Conservation (phyloP, 106 monocot species). For the Allium cepa region DNA sequence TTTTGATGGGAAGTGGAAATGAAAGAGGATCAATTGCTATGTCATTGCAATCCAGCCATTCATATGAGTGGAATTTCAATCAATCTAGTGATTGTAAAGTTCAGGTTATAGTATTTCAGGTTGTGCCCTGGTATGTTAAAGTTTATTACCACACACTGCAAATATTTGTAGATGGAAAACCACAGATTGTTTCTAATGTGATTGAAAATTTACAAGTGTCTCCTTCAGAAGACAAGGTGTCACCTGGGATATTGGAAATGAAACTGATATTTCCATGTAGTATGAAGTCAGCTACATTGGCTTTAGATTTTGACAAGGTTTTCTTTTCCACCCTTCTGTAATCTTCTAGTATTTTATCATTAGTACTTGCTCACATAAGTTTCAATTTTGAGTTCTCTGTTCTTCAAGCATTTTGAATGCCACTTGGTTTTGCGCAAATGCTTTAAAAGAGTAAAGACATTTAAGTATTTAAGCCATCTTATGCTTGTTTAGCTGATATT, state of each 20-base stretch:
- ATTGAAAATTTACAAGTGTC: conserved; percentile 68
- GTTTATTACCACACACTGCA: conserved; percentile 87
- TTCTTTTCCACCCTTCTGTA: background rate
- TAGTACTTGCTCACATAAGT: no score
- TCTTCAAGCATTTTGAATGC: no score
- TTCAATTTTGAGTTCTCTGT: no score
- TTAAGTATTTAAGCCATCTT: no score
- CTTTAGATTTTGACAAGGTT: conserved; percentile 93
- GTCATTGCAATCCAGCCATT: conserved; percentile 41
- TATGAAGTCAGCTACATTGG: conserved; percentile 47
- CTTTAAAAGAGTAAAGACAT: no score
- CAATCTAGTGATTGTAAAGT: conserved; percentile 33
- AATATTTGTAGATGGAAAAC: conserved; percentile 67
- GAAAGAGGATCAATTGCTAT: conserved; percentile 96
- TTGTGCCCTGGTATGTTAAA: conserved; percentile 97
- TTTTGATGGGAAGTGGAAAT: conserved; percentile 96
- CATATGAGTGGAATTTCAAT: conserved; percentile 14
- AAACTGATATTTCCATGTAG: conserved; percentile 69
- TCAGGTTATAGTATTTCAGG: conserved; percentile 66
- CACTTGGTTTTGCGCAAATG: no score
- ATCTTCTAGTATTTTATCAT: background rate
- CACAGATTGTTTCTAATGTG: conserved; percentile 38
- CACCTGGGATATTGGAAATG: conserved; percentile 76
- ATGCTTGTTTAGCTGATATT: background rate
- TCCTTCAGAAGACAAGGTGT: conserved; percentile 90